Conservation (phyloP, 441 rosid species). For the Populus hybrid region DNA sequence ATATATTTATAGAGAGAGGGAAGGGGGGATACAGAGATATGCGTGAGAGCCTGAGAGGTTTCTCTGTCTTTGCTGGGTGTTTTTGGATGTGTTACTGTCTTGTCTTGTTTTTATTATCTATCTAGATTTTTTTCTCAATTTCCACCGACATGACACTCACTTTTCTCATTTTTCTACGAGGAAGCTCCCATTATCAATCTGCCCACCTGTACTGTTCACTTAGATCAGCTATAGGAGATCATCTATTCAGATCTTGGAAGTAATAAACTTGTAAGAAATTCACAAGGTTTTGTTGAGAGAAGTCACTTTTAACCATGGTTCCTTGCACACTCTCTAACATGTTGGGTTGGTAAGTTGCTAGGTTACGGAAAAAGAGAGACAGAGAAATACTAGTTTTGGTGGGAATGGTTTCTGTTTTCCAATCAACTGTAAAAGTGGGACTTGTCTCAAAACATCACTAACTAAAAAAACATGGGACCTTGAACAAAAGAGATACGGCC, state of each 20-base stretch:
- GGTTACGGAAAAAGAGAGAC: background rate
- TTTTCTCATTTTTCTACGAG: background rate
- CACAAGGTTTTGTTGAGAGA: background rate
- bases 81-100: background rate
- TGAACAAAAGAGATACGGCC: background rate
- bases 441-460: background rate
- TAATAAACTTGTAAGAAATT: background rate
- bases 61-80: conserved; percentile 1
- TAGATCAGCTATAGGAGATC: background rate
- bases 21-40: background rate
- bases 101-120: background rate
- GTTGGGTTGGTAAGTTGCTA: background rate
- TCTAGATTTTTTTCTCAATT: background rate
- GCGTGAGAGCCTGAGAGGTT: background rate
- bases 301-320: background rate
- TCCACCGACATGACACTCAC: conserved; percentile 36
- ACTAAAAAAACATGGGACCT: background rate
- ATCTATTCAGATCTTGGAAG: background rate
- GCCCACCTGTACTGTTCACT: background rate
- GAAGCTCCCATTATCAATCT: background rate
- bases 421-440: background rate
- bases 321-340: background rate
- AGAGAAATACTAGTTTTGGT: background rate
- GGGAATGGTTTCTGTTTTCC: background rate
- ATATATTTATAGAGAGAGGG: too few species aligned